Base-by-base conservation (phyloP, 2,329 filamentous ascomycete species). In the Ceratocystis smalleyi region DNA sequence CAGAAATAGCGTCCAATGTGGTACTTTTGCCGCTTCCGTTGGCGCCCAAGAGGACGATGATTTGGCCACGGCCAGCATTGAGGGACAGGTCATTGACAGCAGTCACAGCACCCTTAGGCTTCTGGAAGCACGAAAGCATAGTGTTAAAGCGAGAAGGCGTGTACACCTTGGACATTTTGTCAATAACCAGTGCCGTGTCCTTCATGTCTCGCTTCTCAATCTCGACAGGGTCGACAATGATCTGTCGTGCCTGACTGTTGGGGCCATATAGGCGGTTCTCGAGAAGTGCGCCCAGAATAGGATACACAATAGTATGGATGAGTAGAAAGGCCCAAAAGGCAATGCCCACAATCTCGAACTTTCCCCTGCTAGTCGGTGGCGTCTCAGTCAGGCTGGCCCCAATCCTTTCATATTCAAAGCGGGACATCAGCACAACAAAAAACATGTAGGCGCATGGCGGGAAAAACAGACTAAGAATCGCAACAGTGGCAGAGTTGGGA, bases 11-110 rank as follows among this genome's bases (percentile, higher is more conserved):
- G 71, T 96, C 89, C 3, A 96, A 79, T 0, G 91, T 95, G 0
- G 91, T 96, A 63, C 86, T 91, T 73, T 96, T 96, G 43, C 91
- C 91, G 69, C 85, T 90, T 19, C 91, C 91, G 71, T 96, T 96
- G 5, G 91, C 89, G 45, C 91, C 91, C 0, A 96, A 80, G 0
- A 96, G 77, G 1, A 91, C 88, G 71, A 95, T 81, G 62, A 96
- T 95, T 69, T 95, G 86, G 0, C 91, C 91, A 68, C 84, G 83
- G 2, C 82, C 79, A 2, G 89, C 88, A 19, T 81, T 80, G 59
- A 96, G 77, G 62, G 80, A 86, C 45, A 96, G 76, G 49, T 84
- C 78, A 66, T 90, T 80, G 49, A 96, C 90, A 2, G 91, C 91
- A n/a, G 86, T 74, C 0, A 96, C 89, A 45, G 85, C 81, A 4